Base-by-base conservation (phyloP, 2,329 filamentous ascomycete species). In the Ophiostoma sp. region DNA sequence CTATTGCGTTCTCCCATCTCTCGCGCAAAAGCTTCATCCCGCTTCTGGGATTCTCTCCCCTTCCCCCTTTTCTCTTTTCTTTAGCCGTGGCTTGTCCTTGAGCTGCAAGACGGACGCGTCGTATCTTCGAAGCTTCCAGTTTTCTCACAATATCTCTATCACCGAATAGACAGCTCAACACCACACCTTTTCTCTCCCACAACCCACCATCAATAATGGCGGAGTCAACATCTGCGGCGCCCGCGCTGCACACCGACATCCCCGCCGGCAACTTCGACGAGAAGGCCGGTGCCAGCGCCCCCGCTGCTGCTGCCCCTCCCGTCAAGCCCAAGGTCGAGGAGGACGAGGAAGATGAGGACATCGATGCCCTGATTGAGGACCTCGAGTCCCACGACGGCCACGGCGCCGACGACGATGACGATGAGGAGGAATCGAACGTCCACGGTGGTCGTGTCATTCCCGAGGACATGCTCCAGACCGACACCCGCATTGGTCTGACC, bases 321-420 rank as follows among this genome's bases (percentile, higher is more conserved):
- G 79, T 81, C 75, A 82, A 83, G 78, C 78, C 80, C 74, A 85
- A 84, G 79, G 80, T 79, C 28, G 84, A 82, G 59, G 88, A 87
- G 39, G 90, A 91, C 6, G 91, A 93, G 68, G 91, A 94, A 28
- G 92, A 94, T 78, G 92, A 94, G 84, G 92, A 95, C 81, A 94
- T 97, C 77, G 93, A 97, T 80, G 90, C 91, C 79, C 87, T 97
- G 79, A 97, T 97, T 77, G 92, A 94, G 82, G 93, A 96, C 79
- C 91, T 97, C 77, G 92, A 96, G 84, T 94, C 91, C 57, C 87
- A 93, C 78, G 93, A 96, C 82, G 93, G 91, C 72, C 89, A 90
- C 77, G 87, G 88, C 73, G 84, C 85, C 39, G 85, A 92, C 71
- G 85, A 86, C 22, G 89, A 92, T 72, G 85, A 86, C n/a, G 89